phyloP scores from a whole-genome alignment of 2,329 filamentous ascomycete species.

The Didymella segeticola region DNA sequence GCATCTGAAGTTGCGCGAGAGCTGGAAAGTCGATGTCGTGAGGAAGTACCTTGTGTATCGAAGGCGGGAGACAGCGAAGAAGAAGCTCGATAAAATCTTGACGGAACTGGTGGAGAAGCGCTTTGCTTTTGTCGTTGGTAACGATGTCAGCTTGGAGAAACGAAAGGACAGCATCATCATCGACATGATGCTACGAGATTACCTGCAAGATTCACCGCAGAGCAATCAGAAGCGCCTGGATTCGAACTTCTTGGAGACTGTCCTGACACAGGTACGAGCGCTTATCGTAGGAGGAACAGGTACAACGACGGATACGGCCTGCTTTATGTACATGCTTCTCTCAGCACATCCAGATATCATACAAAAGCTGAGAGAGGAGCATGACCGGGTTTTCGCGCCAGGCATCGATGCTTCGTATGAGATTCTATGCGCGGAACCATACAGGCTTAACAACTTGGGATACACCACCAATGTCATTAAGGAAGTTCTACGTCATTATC shows the following conservation, averaged over 20 bases:
- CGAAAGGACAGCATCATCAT: conserved; percentile 46
- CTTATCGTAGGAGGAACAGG: conserved; percentile 55
- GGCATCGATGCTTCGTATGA: conserved; percentile 48
- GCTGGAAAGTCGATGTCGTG: conserved; percentile 26
- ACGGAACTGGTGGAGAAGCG: conserved; percentile 46
- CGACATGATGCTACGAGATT: conserved; percentile 43
- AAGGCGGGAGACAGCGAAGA: conserved; percentile 16
- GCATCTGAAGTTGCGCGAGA: conserved; percentile 19
- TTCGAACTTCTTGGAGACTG: conserved; percentile 44
- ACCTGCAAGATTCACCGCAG: conserved; percentile 27
- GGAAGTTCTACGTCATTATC: conserved; percentile 61
- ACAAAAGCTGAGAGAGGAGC: conserved; percentile 54
- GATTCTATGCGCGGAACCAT: conserved; percentile 52
- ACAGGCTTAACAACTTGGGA: conserved; percentile 58
- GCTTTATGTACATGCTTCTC: conserved; percentile 41
- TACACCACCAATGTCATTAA: conserved; percentile 62
- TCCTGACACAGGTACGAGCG: conserved; percentile 48
- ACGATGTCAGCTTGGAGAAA: conserved; percentile 45
- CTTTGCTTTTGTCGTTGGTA: conserved; percentile 40
- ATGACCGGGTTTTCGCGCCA: conserved; percentile 59
- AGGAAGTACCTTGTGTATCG: conserved; percentile 18
- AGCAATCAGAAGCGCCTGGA: conserved; percentile 28
- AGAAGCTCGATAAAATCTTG: conserved; percentile 44
- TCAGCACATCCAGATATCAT: conserved; percentile 37
- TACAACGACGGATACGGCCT: conserved; percentile 48